phyloP scores from a whole-genome alignment of 805 yeast species.

The Komagataella phaffii region DNA sequence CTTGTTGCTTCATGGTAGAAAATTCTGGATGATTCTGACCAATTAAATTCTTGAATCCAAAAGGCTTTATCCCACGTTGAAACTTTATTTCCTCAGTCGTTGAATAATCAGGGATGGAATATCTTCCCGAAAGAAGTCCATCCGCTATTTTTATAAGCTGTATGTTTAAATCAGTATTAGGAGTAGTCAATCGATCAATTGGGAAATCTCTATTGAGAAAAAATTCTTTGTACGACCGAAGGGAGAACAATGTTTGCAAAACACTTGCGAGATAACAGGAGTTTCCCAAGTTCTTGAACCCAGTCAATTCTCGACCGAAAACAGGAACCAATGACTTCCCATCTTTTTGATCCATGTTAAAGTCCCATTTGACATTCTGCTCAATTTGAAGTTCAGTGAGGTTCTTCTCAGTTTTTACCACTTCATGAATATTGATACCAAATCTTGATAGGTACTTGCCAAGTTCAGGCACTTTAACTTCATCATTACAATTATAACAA shows the following conservation, averaged over 20 bases:
- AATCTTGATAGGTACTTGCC: conserved; percentile 33
- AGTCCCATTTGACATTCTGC: conserved; percentile 90
- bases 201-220: conserved; percentile 19
- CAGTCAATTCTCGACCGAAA: conserved; percentile 69
- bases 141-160: conserved; percentile 73
- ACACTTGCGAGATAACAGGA: conserved; percentile 84
- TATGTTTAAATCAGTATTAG: conserved; percentile 57
- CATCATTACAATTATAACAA: conserved; percentile 85
- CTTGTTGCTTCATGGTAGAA: conserved; percentile 82
- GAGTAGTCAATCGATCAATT: conserved; percentile 16
- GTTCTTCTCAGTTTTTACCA: conserved; percentile 72
- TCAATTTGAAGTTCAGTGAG: conserved; percentile 84
- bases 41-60: conserved; percentile 59
- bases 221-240: conserved; percentile 25
- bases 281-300: conserved; percentile 82
- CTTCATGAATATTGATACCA: conserved; percentile 49
- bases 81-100: conserved; percentile 31
- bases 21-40: conserved; percentile 78
- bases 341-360: conserved; percentile 57
- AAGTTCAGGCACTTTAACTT: conserved; percentile 59
- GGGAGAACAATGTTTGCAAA: conserved; percentile 52
- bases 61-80: conserved; percentile 69
- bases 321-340: conserved; percentile 56
- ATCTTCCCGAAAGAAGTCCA: conserved; percentile 66
- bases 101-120: conserved; percentile 42